Evolutionary conservation across 2,329 filamentous ascomycete genomes (phyloP).

Genomic region (Apiospora kogelbergensis): DNA sequence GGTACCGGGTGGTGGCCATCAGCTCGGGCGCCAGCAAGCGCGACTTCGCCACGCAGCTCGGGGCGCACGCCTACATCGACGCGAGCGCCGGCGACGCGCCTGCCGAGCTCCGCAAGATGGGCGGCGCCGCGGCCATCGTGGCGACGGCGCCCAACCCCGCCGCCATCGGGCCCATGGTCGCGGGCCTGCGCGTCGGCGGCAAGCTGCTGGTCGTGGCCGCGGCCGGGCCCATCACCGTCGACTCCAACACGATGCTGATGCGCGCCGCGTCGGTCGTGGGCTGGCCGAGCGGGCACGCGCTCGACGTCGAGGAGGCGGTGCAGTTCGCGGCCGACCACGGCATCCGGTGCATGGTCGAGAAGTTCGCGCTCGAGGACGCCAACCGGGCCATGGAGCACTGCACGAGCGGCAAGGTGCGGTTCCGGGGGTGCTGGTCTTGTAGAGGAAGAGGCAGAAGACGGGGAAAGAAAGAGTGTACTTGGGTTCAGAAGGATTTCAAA

Average conservation of each 20-base stretch:
- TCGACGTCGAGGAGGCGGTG: conserved; percentile 66
- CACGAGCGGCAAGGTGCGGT: conserved; percentile 41
- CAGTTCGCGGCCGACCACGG: conserved; percentile 61
- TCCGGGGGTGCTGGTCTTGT: conserved; percentile 46
- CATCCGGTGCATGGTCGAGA: conserved; percentile 66
- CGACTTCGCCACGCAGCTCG: conserved; percentile 62
- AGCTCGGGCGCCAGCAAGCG: conserved; percentile 66
- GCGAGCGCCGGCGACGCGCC: conserved; percentile 48
- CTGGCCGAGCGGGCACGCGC: conserved; percentile 61
- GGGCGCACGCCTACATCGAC: conserved; percentile 62
- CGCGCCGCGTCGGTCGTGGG: conserved; percentile 63
- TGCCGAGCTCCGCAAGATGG: conserved; percentile 52
- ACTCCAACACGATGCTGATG: conserved; percentile 41
- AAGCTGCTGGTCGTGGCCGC: conserved; percentile 61
- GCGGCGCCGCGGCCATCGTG: conserved; percentile 62
- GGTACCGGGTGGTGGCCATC: conserved; percentile 69
- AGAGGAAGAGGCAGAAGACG: not conserved
- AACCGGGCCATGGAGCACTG: conserved; percentile 45
- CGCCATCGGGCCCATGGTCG: conserved; percentile 52
- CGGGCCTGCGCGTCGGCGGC: conserved; percentile 53
- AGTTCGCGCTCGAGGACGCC: conserved; percentile 56
- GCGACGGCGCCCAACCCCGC: conserved; percentile 62
- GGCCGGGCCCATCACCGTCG: conserved; percentile 44
- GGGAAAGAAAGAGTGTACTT: not conserved
- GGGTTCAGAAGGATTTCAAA: not conserved